Evolutionary conservation across 805 yeast genomes (phyloP), one percentile per base, ranked within the genome.

Genomic region (Myxozyma mucilagina): DNA sequence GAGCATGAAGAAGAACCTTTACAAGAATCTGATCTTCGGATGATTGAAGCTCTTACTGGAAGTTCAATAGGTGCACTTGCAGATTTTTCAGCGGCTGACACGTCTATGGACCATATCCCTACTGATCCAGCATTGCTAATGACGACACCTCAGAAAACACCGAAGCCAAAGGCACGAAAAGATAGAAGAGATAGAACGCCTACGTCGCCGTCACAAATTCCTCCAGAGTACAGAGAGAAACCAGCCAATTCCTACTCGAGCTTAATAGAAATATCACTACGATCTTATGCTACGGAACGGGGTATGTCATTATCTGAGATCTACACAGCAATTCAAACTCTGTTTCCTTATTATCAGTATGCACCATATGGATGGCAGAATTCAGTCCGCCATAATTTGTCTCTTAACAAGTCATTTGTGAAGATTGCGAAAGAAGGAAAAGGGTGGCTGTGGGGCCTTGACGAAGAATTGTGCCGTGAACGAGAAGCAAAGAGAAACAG

Each of bases 331-430:
- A 90, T 94, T 51, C 88, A 89, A 73, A 96, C 89, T 49, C 74
- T 89, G 11, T 93, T 87, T 74, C 98, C 98, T 1, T 94, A 89
- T 76, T 94, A 90, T 75, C 83, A 86, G 69, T 93, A 90, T 74
- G 92, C 97, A 69, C 92, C 96, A 0, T 96, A 91, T 73, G 98
- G 98, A 1, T 94, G 99, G 99, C 99, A 94, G 76, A 87, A 89
- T 70, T 85, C 96, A 0, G 96, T 94, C 20, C 82, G 96, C 54
- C 99, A 94, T 75, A 92, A 91, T 69, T 78, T 94, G 44, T 87
- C 93, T 20, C 79, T 90, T 66, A 91, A 91, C 74, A 90, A 90
- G 75, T 86, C 93, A 7, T 94, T 93, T 77, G 80, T 84, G 56
- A 88, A 88, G 70, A 86, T 88, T n/a, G 84, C 90, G 39, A 87